Conservation (phyloP, 176 grass and related monocot species). For the Juncus inflexus region DNA sequence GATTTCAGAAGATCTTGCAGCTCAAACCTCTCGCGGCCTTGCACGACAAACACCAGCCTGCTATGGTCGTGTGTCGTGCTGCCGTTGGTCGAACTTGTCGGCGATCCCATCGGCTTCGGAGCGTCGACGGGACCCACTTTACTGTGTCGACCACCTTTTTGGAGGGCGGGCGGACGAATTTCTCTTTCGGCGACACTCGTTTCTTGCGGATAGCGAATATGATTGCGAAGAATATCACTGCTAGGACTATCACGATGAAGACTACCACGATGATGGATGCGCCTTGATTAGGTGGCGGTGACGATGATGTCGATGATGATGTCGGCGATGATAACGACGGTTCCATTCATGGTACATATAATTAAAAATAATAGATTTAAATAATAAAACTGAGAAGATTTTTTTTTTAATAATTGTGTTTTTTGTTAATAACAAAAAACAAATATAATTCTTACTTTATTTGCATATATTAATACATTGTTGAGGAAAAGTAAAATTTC, state of each 20-base stretch:
- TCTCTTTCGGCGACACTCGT: constrained; percentile 14
- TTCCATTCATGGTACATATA: too few species aligned
- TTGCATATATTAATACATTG: too few species aligned
- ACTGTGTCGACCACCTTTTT: constrained; percentile 2
- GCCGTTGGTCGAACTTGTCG: constrained; percentile 11
- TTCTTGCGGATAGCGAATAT: constrained; percentile 29
- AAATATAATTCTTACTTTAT: too few species aligned
- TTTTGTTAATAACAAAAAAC: too few species aligned
- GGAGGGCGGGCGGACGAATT: constrained; percentile 16
- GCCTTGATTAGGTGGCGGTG: not conserved
- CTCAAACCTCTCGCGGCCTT: constrained; percentile 55
- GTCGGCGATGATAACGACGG: not conserved
- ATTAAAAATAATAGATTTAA: too few species aligned
- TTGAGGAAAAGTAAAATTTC: too few species aligned
- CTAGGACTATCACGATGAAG: constrained; percentile 28
- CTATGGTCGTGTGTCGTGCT: constrained; percentile 50
- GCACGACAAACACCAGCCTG: constrained; percentile 60
- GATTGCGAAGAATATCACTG: constrained; percentile 2
- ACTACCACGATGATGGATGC: constrained; percentile 24
- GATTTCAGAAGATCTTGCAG: constrained; percentile 86
- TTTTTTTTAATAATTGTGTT: too few species aligned
- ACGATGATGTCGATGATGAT: constrained; percentile 7
- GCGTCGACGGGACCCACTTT: constrained; percentile 1
- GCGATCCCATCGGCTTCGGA: not conserved
- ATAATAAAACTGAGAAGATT: too few species aligned